Evolutionary conservation across 305 asterid species (phyloP).

Genomic region (Solanum hybrid): DNA sequence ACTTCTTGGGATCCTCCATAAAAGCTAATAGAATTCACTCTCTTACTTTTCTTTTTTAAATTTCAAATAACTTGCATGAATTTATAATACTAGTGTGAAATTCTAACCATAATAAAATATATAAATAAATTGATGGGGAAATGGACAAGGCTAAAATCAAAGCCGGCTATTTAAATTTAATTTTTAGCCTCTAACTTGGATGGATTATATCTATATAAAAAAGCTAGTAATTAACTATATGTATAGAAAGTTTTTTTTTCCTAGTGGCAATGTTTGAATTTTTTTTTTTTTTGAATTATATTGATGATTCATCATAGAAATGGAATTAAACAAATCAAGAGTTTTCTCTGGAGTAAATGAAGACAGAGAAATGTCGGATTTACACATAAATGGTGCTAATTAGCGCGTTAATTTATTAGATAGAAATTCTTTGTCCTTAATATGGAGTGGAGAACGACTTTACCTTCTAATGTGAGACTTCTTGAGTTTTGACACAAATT

Average conservation of each 20-base stretch:
- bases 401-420: neutral
- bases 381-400: neutral
- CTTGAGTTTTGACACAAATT: fast-evolving
- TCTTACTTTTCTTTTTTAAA: neutral
- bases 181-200: neutral
- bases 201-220: neutral
- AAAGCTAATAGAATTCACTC: neutral
- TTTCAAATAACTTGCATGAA: neutral
- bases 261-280: neutral
- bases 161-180: neutral
- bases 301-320: neutral
- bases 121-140: neutral
- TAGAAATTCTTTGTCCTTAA: too few relatives aligned
- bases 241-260: neutral
- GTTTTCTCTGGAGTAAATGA: neutral
- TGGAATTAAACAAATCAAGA: neutral
- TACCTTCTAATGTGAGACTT: neutral
- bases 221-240: too few relatives aligned
- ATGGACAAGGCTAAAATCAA: neutral
- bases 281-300: neutral
- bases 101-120: neutral
- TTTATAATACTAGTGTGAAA: neutral
- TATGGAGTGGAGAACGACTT: neutral
- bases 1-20: conserved; percentile 54
- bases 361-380: neutral